Evolutionary conservation across 352 stramenopile species (phyloP), one percentile per base, ranked within the genome.

Genomic region (Pythium graminicola): DNA sequence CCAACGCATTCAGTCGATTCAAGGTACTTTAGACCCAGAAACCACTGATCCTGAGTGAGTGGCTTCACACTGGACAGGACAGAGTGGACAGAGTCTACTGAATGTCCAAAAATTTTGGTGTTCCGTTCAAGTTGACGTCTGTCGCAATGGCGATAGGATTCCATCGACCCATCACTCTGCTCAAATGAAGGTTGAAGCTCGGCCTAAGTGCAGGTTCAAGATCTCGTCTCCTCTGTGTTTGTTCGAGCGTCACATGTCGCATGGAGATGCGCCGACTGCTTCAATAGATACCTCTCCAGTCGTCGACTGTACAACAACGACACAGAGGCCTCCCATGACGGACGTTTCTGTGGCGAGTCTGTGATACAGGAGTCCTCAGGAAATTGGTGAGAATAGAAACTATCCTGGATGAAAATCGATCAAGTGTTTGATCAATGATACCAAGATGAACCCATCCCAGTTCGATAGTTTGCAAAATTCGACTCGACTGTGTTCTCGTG

Each of bases 1-100:
- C 56, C 1, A 1, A 23, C 14, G 56, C 56, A n/a, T 64, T 64
- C 42, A 50, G 39, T 33, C 52, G 24, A 24, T 64, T 64, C 48
- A 64, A 61, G 28, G 11, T n/a, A 13, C 4, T 27, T 3, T 51
- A 41, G 20, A 16, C 20, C 16, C 14, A 32, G 6, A n/a, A 22
- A 20, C 13, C n/a, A 26, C 14, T 17, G 19, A 46, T n/a, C 7
- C 40, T 20, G 40, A 31, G 16, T 7, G 3, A 6, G 16, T 23
- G 9, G 38, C 17, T 27, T 19, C 6, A 16, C 6, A 47, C 20
- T 33, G 40, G 40, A 47, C 40, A 50, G 43, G 45, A 51, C 44
- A 51, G 17, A 51, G 22, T 22, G n/a, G 7, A 14, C 19, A 45
- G 31, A 36, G 31, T 36, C n/a, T n/a, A n/a, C n/a, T n/a, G n/a